Evolutionary conservation across 192 early-diverging fungal genomes (phyloP).

Genomic region (Linnemannia zychae): DNA sequence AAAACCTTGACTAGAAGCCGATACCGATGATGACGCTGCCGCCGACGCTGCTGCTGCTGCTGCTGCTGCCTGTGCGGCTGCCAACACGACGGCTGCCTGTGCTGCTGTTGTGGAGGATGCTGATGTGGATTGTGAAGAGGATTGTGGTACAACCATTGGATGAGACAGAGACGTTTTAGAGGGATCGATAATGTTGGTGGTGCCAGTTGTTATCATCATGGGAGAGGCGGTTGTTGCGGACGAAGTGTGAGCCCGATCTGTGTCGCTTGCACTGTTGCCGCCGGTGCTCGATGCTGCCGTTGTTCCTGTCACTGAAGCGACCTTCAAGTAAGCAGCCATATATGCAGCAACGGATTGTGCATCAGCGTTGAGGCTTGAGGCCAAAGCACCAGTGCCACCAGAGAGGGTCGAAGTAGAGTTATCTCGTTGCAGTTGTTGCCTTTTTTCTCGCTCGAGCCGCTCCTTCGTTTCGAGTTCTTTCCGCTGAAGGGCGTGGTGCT

Average conservation of each 20-base stretch:
- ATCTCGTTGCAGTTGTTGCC: background rate
- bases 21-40: constrained; percentile 15
- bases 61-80: background rate
- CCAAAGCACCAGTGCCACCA: background rate
- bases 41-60: constrained; percentile 2
- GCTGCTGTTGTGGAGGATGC: background rate
- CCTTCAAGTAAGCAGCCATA: constrained; percentile 40
- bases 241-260: constrained; percentile 19
- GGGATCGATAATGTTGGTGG: constrained; percentile 21
- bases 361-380: constrained; percentile 29
- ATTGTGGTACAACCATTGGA: background rate
- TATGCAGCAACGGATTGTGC: constrained; percentile 54
- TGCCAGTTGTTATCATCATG: background rate
- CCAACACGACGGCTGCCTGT: background rate
- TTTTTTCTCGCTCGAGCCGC: constrained; percentile 16
- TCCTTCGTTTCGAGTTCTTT: constrained; percentile 38
- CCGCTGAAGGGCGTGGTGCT: constrained; percentile 46
- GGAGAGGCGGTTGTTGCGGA: background rate
- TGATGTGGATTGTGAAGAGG: background rate
- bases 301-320: constrained; percentile 1
- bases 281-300: background rate
- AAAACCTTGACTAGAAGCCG: background rate
- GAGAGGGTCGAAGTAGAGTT: background rate
- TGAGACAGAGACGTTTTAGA: constrained; percentile 16
- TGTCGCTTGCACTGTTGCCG: background rate